Base-by-base conservation (phyloP, 495 filamentous ascomycete species). In the Podospora tetraspora region DNA sequence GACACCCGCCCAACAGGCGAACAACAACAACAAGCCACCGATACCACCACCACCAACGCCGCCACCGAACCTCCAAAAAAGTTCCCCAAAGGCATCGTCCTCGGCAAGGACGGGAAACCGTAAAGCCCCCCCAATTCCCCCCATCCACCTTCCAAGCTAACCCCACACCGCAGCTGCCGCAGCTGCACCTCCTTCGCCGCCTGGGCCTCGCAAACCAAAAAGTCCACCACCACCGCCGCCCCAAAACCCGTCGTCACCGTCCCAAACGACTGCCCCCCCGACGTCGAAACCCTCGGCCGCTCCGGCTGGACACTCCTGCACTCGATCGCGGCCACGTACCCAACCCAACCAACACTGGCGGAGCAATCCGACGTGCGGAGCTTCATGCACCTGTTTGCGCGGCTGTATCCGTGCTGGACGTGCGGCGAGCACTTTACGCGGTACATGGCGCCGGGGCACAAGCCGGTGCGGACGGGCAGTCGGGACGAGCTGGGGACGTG, bases 21-120 rank as follows among this genome's bases (percentile, higher is more conserved):
- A 43, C 61, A 63, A 32, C 61, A 63, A 32, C 29, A 30, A 10
- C 24, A 29, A 9, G 3, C 62, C 8, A 22, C 30, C 30, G n/a
- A 19, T 19, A 7, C 67, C 37, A 30, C 69, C 30, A 25, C 25
- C 1, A 12, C 30, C 30, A 7, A 16, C 23, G 6, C 67, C 30
- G 25, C 69, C 30, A 60, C 65, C 43, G 71, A 68, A 57, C 70
- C 77, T 3, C 76, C 79, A 23, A 79, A 78, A 68, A 81, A 79
- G 64, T 65, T 82, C 52, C 90, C 92, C 16, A 96, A 93, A 77
- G 94, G 94, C 69, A 84, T 97, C 8, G 86, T 97, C 3, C 81
- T 97, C 56, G 95, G 90, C 59, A 92, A 94, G 72, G 92, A 99
- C 83, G 95, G 95, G 59, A 98, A 97, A 80, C 95, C 94, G 95